Evolutionary conservation across 164 flowering plant genomes (phyloP), one percentile per base, ranked within the genome.

Genomic region (Umbilicus rupestris): DNA sequence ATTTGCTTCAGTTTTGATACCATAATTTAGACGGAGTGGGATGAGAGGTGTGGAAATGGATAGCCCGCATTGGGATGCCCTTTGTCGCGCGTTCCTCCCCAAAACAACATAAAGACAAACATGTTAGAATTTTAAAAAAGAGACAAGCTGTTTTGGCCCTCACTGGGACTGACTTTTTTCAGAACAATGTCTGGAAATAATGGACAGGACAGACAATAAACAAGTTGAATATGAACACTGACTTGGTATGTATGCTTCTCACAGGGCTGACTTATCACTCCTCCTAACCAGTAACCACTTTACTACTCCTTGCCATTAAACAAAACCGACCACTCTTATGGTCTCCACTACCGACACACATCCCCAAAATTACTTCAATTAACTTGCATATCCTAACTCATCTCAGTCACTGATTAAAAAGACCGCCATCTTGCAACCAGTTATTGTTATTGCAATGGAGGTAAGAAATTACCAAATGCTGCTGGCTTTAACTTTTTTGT

Each of bases 1-100:
- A 22, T 52, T 11, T 22, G 29, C 28, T 24, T 50, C 29, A 29
- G 1, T 55, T 55, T 28, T 3, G 17, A 26, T 0, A 14, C 11
- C 29, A 26, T 15, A 55, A 5, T 28, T 55, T 26, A 55, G 60
- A 28, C 33, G 19, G n/a, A n/a, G n/a, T n/a, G n/a, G n/a, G n/a
- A n/a, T n/a, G n/a, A n/a, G n/a, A 55, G 60, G 60, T 55, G 35
- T 55, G 60, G 33, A 28, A 55, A 55, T 55, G 33, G 60, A 26
- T 55, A 28, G 19, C 19, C 24, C 2, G 60, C 60, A 1, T 55
- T 14, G 60, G 60, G 60, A 55, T 55, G 60, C 60, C 60, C 28
- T 55, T 55, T 55, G 60, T 55, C 60, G 60, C 33, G 28, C 60
- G 33, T 30, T 55, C 33, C 29, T 26, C 60, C 33, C 60, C 28